Base-by-base conservation (phyloP, 1,284 basidiomycete species). In the Naganishia liquefaciens region DNA sequence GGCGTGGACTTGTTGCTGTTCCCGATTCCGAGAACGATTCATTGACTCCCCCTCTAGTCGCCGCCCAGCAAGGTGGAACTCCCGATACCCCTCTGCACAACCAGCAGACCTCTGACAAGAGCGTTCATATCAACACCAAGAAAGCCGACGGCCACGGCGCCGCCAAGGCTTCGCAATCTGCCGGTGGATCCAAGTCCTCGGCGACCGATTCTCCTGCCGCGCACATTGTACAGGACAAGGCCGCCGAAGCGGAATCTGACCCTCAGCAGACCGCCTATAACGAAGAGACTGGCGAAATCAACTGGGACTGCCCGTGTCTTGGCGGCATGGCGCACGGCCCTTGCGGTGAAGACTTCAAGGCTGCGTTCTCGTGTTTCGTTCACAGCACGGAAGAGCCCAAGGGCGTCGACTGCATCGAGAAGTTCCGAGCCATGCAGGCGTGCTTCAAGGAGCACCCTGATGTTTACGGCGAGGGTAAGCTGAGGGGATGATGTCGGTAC, bases 311-410 rank as follows among this genome's bases (percentile, higher is more conserved):
- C 76, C 91, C 93, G 1, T 99, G 95, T 77, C 86, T 99, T 13
- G 95, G 95, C 28, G 96, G 95, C 63, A 98, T 99, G 96, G 94
- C 96, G 2, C 84, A 97, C 74, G 96, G 96, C 6, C 93, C 94
- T 2, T 99, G 95, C 75, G 95, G 95, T 13, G 84, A 86, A 69
- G 85, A 98, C 73, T 99, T 99, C 83, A 88, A 91, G 72, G 89
- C 88, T 68, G 95, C 96, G 0, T 99, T 99, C 81, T 92, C 91
- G 46, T 99, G 95, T 81, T 99, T 99, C 73, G 87, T 99, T 5
- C 90, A 86, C 79, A 94, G 91, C 10, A 93, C 97, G 76, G 85
- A 87, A 63, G 96, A 99, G 74, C 95, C 95, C 1, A 99, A 99
- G 81, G 95, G 95, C 10, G 90, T 98, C 65, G 90, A 99, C 73